Percentiles rank a stretch among this genome's conserved stretches.
Conservation (phyloP, 2,329 filamentous ascomycete genomes). For the Penicillium sp. region DNA sequence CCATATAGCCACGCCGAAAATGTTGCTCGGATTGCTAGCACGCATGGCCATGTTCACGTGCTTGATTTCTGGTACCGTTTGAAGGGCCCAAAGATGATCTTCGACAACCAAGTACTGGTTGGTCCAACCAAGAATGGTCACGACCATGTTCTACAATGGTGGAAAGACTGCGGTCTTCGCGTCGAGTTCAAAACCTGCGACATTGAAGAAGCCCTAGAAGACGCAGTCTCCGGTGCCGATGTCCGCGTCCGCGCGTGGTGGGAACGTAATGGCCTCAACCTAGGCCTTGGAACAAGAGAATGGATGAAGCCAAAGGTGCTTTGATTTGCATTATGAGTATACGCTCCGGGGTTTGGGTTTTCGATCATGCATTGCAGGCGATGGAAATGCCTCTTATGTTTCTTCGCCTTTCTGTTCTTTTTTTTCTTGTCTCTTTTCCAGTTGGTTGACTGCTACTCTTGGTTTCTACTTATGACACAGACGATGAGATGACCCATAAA, state of each 20-base stretch:
- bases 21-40: conserved; percentile 80
- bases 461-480: conserved; percentile 12
- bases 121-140: conserved; percentile 86
- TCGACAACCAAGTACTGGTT: conserved; percentile 80
- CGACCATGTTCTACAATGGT: conserved; percentile 86
- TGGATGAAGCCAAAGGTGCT: conserved; percentile 84
- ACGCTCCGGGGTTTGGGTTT: conserved; percentile 2
- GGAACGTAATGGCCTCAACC: conserved; percentile 78
- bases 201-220: conserved; percentile 91
- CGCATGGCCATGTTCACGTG: conserved; percentile 80
- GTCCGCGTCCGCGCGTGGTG: conserved; percentile 81
- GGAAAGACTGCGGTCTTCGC: conserved; percentile 69
- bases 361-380: neutral
- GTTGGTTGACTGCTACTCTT: neutral
- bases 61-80: conserved; percentile 79
- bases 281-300: conserved; percentile 79
- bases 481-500: conserved; percentile 20
- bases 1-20: conserved; percentile 77
- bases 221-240: conserved; percentile 71
- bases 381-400: neutral
- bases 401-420: neutral
- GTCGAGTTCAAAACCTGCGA: conserved; percentile 95
- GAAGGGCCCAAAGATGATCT: conserved; percentile 75
- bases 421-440: neutral
- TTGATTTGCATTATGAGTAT: conserved; percentile 35